Percentiles rank a stretch among this genome's conserved stretches.
These are phyloP conservation scores for Claviceps arundinis DNA, from an alignment of 2,329 filamentous ascomycete species.

Conservation along the genomic window DNA sequence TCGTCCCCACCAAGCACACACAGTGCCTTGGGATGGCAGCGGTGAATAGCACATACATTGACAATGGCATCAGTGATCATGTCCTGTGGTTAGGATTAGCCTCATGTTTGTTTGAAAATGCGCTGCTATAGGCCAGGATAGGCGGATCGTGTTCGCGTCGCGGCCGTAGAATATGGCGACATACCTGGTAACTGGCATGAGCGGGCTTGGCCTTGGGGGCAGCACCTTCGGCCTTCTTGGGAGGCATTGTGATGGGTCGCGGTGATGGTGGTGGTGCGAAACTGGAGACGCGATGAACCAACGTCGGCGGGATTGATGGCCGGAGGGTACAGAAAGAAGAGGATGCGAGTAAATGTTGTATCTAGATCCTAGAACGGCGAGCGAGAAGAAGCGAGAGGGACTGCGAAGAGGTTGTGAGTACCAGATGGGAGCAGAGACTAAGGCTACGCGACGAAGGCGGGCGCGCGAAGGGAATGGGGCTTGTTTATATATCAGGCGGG, in stretches of 20 bases:
- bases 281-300: slow-evolving; percentile 7
- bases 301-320: not conserved
- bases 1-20: not conserved
- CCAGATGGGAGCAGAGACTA: slow-evolving; percentile 18
- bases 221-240: slow-evolving; percentile 39
- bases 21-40: slow-evolving; percentile 25
- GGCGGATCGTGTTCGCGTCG: too few species aligned
- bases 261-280: slow-evolving; percentile 9
- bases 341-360: slow-evolving; percentile 11
- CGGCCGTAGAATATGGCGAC: slow-evolving; percentile 13
- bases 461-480: slow-evolving; percentile 37
- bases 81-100: slow-evolving; percentile 29
- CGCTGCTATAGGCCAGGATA: too few species aligned
- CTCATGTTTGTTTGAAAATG: not conserved
- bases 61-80: slow-evolving; percentile 52
- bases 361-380: slow-evolving; percentile 9
- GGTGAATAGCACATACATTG: slow-evolving; percentile 34
- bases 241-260: slow-evolving; percentile 36
- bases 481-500: slow-evolving; percentile 50
- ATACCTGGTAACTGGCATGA: slow-evolving; percentile 47
- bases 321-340: slow-evolving; percentile 5
- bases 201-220: slow-evolving; percentile 35
- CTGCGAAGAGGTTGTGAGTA: slow-evolving; percentile 12
- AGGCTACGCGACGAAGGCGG: slow-evolving; percentile 27
- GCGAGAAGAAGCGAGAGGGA: slow-evolving; percentile 9